A percentile compares a stretch with the other conserved stretches of the same genome.
Conservation (phyloP, 768 basidiomycete species). For the Leccinum truebloodii region DNA sequence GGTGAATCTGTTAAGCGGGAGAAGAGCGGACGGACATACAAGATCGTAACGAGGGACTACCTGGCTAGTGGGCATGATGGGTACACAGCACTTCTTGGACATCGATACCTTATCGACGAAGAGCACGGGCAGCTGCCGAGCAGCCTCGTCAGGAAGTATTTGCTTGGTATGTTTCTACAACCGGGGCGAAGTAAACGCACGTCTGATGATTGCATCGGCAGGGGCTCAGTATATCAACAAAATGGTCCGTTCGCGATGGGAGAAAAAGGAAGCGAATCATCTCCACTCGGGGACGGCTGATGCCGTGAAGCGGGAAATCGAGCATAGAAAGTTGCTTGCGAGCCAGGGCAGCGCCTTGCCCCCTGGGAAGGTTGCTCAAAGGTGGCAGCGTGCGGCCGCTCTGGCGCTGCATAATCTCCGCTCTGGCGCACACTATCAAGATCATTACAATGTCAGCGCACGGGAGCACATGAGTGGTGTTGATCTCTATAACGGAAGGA, state of each 20-base stretch:
- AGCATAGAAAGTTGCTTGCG: slow-evolving; percentile 36
- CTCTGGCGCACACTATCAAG: slow-evolving; percentile 55
- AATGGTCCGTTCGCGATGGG: slow-evolving; percentile 43
- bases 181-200: background rate
- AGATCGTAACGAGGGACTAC: slow-evolving; percentile 84
- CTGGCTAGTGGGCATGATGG: slow-evolving; percentile 87
- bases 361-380: slow-evolving; percentile 33
- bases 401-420: slow-evolving; percentile 45
- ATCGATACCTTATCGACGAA: slow-evolving; percentile 76
- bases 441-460: slow-evolving; percentile 58
- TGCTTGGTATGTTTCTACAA: slow-evolving; percentile 57
- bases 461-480: slow-evolving; percentile 78
- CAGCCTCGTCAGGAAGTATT: slow-evolving; percentile 76
- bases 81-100: slow-evolving; percentile 64
- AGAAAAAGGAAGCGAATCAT: slow-evolving; percentile 29
- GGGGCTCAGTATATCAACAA: slow-evolving; percentile 76
- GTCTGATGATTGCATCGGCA: slow-evolving; percentile 31
- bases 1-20: slow-evolving; percentile 58
- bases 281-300: slow-evolving; percentile 46
- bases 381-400: slow-evolving; percentile 50
- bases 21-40: slow-evolving; percentile 61
- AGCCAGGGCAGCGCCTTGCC: slow-evolving; percentile 14
- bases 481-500: slow-evolving; percentile 68
- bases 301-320: slow-evolving; percentile 50
- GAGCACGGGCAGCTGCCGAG: slow-evolving; percentile 82